Percentiles rank a stretch among this genome's conserved stretches.
Evolutionary conservation across 1,284 basidiomycete genomes (phyloP).

Genomic region (Fomitopsis palustris): DNA sequence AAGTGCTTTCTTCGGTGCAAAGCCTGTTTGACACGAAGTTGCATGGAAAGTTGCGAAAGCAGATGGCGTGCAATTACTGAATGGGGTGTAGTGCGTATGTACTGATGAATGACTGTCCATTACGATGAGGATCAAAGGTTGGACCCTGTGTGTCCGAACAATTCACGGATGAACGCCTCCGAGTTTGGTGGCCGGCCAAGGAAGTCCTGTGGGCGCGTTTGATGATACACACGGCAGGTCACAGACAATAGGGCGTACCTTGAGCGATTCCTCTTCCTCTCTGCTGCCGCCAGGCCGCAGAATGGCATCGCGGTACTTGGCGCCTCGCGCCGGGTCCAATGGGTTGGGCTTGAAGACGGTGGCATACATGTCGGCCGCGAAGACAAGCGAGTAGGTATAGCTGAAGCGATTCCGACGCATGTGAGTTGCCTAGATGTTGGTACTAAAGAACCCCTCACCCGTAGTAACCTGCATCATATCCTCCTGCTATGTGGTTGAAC

Average conservation of each 20-base stretch:
- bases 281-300: constrained; percentile 52
- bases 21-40: no score
- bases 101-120: background rate
- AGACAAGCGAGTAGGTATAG: constrained; percentile 71
- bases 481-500: constrained; percentile 71
- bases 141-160: constrained; percentile 40
- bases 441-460: constrained; percentile 38
- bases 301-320: constrained; percentile 50
- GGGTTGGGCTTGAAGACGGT: constrained; percentile 79
- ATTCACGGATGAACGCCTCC: constrained; percentile 70
- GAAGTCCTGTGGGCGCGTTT: constrained; percentile 46
- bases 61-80: background rate
- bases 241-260: constrained; percentile 30
- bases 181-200: constrained; percentile 74
- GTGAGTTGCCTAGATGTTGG: background rate
- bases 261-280: constrained; percentile 55
- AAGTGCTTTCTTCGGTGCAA: no score
- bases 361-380: constrained; percentile 77
- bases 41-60: background rate
- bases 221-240: background rate
- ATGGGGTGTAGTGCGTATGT: background rate
- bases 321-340: constrained; percentile 57
- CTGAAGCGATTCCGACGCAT: constrained; percentile 23
- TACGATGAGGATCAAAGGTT: background rate
- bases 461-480: constrained; percentile 81